Conservation (phyloP, 129 eudicot species). For the Flaveria brownii region DNA sequence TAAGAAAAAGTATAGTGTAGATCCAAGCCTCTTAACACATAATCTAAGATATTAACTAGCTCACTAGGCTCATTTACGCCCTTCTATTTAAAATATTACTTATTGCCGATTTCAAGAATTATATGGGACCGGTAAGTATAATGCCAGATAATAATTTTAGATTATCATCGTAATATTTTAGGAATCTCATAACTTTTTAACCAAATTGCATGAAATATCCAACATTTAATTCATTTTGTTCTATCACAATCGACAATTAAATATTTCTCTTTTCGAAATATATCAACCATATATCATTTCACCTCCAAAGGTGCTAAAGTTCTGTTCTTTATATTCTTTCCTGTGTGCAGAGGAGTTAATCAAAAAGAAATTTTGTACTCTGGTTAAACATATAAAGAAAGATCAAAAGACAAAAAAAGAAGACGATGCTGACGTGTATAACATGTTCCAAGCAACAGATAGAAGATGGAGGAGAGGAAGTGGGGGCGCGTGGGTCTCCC, state of each 20-base stretch:
- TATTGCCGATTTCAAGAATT: neutral
- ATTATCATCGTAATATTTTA: neutral
- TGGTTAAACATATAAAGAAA: conserved; percentile 6
- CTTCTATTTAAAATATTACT: too few relatives aligned
- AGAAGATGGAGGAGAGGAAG: conserved; percentile 60
- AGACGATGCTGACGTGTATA: conserved; percentile 70
- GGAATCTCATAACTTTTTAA: neutral
- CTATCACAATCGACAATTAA: neutral
- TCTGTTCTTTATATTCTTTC: neutral
- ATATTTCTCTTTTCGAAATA: too few relatives aligned
- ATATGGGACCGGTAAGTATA: conserved; percentile 21
- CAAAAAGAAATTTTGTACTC: conserved; percentile 21
- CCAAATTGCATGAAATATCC: neutral
- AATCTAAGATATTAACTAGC: too few relatives aligned
- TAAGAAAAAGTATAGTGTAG: too few relatives aligned
- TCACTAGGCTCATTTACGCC: too few relatives aligned
- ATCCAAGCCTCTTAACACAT: too few relatives aligned
- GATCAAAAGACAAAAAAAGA: neutral
- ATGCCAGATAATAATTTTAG: neutral
- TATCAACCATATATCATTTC: neutral
- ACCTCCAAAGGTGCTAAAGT: conserved; percentile 38
- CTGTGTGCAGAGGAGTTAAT: conserved; percentile 30
- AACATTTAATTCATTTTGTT: neutral
- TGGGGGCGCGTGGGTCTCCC: conserved; percentile 74
- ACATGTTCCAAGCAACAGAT: conserved; percentile 65